These are phyloP conservation scores for Coemansia brasiliensis DNA, from an alignment of 192 early-diverging fungal genomes.

Conservation along the genomic window DNA sequence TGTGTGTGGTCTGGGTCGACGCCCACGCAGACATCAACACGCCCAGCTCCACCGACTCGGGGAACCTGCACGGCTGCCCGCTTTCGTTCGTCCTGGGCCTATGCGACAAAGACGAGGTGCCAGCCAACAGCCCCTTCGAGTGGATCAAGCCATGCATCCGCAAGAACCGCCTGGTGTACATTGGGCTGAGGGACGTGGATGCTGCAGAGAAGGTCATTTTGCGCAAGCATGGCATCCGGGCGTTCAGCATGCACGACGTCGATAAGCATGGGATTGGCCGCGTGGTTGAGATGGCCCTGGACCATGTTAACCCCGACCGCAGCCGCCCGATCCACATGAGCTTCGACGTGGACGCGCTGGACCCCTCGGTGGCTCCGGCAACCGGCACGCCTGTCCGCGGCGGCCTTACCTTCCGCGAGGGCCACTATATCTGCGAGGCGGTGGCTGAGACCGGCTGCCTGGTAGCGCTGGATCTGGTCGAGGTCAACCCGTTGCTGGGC, in stretches of 20 bases:
- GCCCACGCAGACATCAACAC: conserved; percentile 97
- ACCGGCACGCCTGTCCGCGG: conserved; percentile 96
- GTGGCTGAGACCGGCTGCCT: conserved; percentile 84
- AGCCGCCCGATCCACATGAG: conserved; percentile 81
- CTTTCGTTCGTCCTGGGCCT: conserved; percentile 86
- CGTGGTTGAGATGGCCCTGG: conserved; percentile 89
- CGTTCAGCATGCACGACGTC: conserved; percentile 95
- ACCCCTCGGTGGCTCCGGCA: conserved; percentile 89
- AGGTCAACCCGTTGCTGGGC: conserved; percentile 89
- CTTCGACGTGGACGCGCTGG: conserved; percentile 95
- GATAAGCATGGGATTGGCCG: conserved; percentile 91
- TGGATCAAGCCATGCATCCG: conserved; percentile 82
- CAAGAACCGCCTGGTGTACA: conserved; percentile 83
- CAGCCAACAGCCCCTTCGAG: conserved; percentile 55
- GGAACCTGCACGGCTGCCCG: conserved; percentile 96
- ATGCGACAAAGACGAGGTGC: conserved; percentile 51
- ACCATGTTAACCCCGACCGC: conserved; percentile 76
- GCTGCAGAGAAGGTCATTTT: conserved; percentile 83
- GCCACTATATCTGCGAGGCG: conserved; percentile 95
- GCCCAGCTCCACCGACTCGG: conserved; percentile 78
- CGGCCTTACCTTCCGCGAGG: conserved; percentile 93
- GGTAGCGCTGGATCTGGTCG: conserved; percentile 90
- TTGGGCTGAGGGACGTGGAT: conserved; percentile 95
- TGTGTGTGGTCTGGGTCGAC: conserved; percentile 94
- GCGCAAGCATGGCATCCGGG: conserved; percentile 80